phyloP scores from a whole-genome alignment of 225 moss, liverwort and hornwort genomes.

The Straminergon stramineum region DNA sequence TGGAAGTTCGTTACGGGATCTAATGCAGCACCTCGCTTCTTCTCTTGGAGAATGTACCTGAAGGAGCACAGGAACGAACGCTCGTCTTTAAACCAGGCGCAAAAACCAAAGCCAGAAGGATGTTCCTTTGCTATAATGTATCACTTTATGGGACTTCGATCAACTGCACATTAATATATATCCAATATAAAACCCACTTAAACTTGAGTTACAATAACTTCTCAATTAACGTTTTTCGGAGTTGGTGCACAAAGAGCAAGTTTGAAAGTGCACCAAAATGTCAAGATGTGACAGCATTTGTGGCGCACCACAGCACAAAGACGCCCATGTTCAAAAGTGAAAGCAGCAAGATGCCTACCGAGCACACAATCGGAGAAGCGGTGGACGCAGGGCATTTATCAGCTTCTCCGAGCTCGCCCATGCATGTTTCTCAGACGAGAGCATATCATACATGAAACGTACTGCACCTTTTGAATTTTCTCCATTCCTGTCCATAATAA shows the following conservation, averaged over 20 bases:
- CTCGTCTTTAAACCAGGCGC: background rate
- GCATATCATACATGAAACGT: conserved; percentile 36
- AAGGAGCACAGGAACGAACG: background rate
- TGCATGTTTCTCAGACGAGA: conserved; percentile 50
- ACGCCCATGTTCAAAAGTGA: background rate
- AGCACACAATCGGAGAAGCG: conserved; percentile 73
- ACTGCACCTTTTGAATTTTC: conserved; percentile 21
- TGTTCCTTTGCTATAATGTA: background rate
- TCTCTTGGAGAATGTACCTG: conserved; percentile 82
- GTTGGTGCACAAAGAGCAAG: background rate
- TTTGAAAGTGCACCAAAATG: background rate
- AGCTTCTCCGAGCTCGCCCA: conserved; percentile 56
- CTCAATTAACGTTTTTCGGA: background rate
- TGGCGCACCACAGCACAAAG: background rate
- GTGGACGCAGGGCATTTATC: conserved; percentile 43
- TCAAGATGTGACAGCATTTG: background rate
- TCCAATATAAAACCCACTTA: background rate
- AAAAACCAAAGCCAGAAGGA: background rate
- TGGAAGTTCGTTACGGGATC: conserved; percentile 88
- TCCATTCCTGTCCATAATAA: conserved; percentile 12
- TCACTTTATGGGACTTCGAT: background rate
- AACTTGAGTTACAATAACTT: background rate
- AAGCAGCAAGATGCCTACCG: conserved; percentile 30
- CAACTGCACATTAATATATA: background rate
- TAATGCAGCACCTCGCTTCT: conserved; percentile 79